A percentile compares a stretch with the other conserved stretches of the same genome.
Evolutionary conservation across 306 rosid species (phyloP).

Genomic region (Cicer judaicum): DNA sequence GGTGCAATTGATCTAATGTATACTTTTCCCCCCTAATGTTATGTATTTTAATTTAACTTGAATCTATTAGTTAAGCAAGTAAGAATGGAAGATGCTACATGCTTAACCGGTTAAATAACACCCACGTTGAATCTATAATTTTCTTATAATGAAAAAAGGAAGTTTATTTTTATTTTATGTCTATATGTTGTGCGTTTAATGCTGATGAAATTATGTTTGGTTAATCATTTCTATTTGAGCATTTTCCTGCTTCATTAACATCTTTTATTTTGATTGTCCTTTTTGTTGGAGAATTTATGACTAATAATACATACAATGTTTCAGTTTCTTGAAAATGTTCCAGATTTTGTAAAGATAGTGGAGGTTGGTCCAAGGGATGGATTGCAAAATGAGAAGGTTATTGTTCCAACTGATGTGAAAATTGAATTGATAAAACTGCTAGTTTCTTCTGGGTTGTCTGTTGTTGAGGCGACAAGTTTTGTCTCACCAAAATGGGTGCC

Average conservation of each 20-base stretch:
- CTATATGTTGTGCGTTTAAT: slow-evolving; percentile 29
- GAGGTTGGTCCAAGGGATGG: slow-evolving; percentile 98
- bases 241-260: slow-evolving; percentile 31
- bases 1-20: slow-evolving; percentile 53
- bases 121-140: slow-evolving; percentile 33
- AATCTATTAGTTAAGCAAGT: slow-evolving; percentile 29
- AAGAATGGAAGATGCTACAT: slow-evolving; percentile 14
- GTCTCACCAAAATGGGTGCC: slow-evolving; percentile 98
- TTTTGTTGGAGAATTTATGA: slow-evolving; percentile 38
- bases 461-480: slow-evolving; percentile 92
- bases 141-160: slow-evolving; percentile 9
- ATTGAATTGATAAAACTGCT: slow-evolving; percentile 75
- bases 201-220: slow-evolving; percentile 10
- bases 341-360: slow-evolving; percentile 80
- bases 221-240: slow-evolving; percentile 3
- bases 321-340: slow-evolving; percentile 62
- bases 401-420: slow-evolving; percentile 79
- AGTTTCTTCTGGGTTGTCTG: slow-evolving; percentile 79
- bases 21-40: not conserved
- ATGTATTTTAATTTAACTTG: slow-evolving; percentile 38
- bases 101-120: slow-evolving; percentile 11
- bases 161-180: slow-evolving; percentile 7
- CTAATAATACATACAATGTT: slow-evolving; percentile 19
- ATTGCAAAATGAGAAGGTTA: slow-evolving; percentile 83
- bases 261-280: slow-evolving; percentile 19